Evolutionary conservation across 257 asterid genomes (phyloP).

Genomic region (Agastache rugosa): DNA sequence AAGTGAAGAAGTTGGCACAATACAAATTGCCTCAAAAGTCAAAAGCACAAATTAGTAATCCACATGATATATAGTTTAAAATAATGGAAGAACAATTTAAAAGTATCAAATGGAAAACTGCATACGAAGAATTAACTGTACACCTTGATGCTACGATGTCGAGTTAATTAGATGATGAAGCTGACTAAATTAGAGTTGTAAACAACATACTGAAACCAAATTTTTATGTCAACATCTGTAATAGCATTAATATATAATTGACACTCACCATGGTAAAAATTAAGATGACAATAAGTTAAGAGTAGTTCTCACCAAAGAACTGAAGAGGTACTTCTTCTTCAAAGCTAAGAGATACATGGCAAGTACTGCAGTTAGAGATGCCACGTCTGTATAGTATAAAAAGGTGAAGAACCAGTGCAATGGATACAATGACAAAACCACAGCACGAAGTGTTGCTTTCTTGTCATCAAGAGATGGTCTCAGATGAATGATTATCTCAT

Average conservation of each 20-base stretch:
- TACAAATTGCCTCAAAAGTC: neutral
- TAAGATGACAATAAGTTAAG: conserved; percentile 3
- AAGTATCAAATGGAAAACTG: conserved; percentile 5
- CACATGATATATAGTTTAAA: neutral
- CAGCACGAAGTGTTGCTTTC: conserved; percentile 68
- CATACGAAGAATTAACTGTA: neutral
- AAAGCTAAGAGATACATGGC: conserved; percentile 74
- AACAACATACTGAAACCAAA: neutral
- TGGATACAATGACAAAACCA: conserved; percentile 83
- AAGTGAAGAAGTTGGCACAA: neutral
- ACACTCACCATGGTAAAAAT: neutral
- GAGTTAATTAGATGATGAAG: neutral
- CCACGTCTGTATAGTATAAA: conserved; percentile 92
- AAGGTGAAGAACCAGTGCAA: conserved; percentile 95
- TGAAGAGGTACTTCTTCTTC: conserved; percentile 71
- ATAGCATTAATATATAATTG: conserved; percentile 4
- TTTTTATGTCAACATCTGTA: neutral
- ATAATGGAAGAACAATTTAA: neutral
- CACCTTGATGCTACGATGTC: neutral
- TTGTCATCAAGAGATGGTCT: conserved; percentile 75
- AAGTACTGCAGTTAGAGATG: conserved; percentile 85
- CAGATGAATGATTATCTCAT: conserved; percentile 67
- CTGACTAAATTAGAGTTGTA: neutral
- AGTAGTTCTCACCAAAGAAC: conserved; percentile 76
- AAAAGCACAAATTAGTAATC: conserved; percentile 7